A percentile compares a stretch with the other conserved stretches of the same genome.
Evolutionary conservation across 306 rosid genomes (phyloP).

Genomic region (Cicer judaicum): DNA sequence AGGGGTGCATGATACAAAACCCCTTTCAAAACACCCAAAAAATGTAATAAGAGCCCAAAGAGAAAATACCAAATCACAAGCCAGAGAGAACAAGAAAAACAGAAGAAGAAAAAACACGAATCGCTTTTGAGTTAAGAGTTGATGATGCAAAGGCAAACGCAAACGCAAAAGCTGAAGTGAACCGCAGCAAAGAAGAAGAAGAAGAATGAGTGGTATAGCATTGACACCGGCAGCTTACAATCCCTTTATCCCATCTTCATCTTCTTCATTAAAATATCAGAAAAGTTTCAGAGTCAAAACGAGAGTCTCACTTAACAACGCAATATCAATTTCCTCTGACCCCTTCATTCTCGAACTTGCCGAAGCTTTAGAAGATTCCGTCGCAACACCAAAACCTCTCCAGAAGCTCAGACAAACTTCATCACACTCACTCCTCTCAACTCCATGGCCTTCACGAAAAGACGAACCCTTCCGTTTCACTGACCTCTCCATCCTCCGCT

Average conservation of each 20-base stretch:
- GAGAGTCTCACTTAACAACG: conserved; percentile 40
- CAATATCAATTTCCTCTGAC: conserved; percentile 58
- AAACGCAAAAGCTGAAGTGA: not conserved
- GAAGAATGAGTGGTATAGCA: conserved; percentile 54
- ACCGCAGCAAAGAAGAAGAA: not conserved
- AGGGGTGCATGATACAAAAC: too few species aligned
- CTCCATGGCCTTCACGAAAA: conserved; percentile 88
- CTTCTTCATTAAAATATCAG: conserved; percentile 25
- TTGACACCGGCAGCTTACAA: conserved; percentile 52
- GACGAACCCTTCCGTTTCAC: conserved; percentile 94
- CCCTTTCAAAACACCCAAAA: too few species aligned
- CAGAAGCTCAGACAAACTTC: conserved; percentile 73
- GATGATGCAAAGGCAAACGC: not conserved
- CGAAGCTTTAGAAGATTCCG: conserved; percentile 81
- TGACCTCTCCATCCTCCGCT: conserved; percentile 75
- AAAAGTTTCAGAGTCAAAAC: conserved; percentile 43
- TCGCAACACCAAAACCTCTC: conserved; percentile 64
- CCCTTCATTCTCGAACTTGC: conserved; percentile 91
- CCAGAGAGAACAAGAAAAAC: not conserved
- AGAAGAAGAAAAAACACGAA: not conserved
- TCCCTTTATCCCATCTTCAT: conserved; percentile 41
- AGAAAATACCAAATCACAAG: not conserved
- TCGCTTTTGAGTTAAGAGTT: not conserved
- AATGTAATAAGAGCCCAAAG: not conserved
- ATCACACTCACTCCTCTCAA: conserved; percentile 69